Evolutionary conservation across 768 basidiomycete genomes (phyloP).

Genomic region (Russula sp.): DNA sequence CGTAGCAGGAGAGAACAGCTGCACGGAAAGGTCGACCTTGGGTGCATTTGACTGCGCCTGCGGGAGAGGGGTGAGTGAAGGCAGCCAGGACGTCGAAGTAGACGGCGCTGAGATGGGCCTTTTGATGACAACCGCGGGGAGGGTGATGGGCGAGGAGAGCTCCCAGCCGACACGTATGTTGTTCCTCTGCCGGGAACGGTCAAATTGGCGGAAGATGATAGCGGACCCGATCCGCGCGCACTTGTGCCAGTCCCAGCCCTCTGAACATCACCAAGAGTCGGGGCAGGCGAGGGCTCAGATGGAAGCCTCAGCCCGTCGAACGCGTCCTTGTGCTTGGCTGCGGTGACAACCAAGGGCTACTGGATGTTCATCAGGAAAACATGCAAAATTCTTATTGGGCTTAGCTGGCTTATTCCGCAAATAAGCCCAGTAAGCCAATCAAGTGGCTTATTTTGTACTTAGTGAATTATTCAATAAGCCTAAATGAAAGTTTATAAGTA

Average conservation of each 20-base stretch:
- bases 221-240: conserved; percentile 31
- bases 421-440: too few species aligned
- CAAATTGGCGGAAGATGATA: conserved; percentile 16
- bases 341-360: conserved; percentile 12
- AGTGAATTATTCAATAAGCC: too few species aligned
- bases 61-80: conserved; percentile 20
- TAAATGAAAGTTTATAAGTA: too few species aligned
- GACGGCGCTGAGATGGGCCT: conserved; percentile 26
- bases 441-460: too few species aligned
- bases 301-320: conserved; percentile 70
- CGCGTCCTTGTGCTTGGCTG: conserved; percentile 52
- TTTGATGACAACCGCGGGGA: conserved; percentile 23
- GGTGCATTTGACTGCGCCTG: conserved; percentile 30
- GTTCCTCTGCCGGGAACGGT: conserved; percentile 22
- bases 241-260: conserved; percentile 69
- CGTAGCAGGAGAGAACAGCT: conserved; percentile 85
- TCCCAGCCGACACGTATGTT: conserved; percentile 9
- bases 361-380: too few species aligned
- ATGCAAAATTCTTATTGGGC: too few species aligned
- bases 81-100: conserved; percentile 23
- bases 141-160: conserved; percentile 26
- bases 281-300: conserved; percentile 47
- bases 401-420: too few species aligned
- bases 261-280: conserved; percentile 74
- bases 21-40: conserved; percentile 48